These are phyloP conservation scores for Aspergillus steynii DNA, from an alignment of 495 filamentous ascomycete genomes.

Conservation along the genomic window DNA sequence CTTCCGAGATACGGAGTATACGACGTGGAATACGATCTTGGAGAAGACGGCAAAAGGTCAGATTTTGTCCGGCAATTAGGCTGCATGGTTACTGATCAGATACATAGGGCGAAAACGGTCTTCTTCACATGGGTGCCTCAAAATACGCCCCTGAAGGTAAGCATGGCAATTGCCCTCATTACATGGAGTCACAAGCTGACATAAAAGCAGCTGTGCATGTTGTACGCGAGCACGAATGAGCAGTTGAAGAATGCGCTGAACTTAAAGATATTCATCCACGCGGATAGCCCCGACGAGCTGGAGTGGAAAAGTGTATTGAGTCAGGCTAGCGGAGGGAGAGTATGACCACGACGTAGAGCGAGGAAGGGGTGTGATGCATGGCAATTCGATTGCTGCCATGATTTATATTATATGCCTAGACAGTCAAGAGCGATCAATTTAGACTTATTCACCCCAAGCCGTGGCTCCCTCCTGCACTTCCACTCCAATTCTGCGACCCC, in stretches of 20 bases:
- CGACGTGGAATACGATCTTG: slow-evolving; percentile 73
- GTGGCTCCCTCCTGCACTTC: not conserved
- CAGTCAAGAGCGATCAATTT: not conserved
- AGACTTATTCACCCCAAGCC: not conserved
- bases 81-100: not conserved
- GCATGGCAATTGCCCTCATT: not conserved
- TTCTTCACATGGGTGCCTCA: slow-evolving; percentile 72
- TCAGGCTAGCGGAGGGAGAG: slow-evolving; percentile 65
- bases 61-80: not conserved
- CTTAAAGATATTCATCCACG: slow-evolving; percentile 73
- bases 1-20: slow-evolving; percentile 79
- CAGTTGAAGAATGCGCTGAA: slow-evolving; percentile 73
- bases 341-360: not conserved
- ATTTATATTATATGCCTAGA: not conserved
- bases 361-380: too few species aligned
- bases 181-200: slow-evolving; percentile 4
- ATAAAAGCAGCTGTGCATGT: slow-evolving; percentile 54
- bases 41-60: slow-evolving; percentile 72
- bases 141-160: slow-evolving; percentile 3
- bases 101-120: slow-evolving; percentile 60
- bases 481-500: too few species aligned
- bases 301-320: slow-evolving; percentile 68
- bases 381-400: too few species aligned
- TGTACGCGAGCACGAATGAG: slow-evolving; percentile 87
- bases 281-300: slow-evolving; percentile 79